Base-by-base conservation (phyloP, 2,329 filamentous ascomycete genomes). In the Alternaria sp. region DNA sequence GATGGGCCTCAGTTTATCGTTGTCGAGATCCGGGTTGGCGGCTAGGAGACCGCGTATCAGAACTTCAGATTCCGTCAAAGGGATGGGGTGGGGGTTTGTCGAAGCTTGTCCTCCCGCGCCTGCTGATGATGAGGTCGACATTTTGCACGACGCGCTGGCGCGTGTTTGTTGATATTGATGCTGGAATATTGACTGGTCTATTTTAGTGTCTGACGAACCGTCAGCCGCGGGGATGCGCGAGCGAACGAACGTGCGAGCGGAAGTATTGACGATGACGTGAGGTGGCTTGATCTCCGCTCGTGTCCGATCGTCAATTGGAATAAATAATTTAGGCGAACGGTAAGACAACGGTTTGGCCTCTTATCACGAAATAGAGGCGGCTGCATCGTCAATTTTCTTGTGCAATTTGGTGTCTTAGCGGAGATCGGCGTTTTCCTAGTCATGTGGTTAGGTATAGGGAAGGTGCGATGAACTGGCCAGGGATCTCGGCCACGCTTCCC, bases 31-130 rank as follows among this genome's bases (percentile, higher is more conserved):
- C 23, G 74, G 72, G 50, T 75, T 70, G 21, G 66, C 66, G 50
- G 78, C 66, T 2, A 80, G 63, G 58, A 74, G 74, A 23, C 71
- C 68, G 51, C 66, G 70, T 51, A 75, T 70, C 51, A 75, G 59
- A 26, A 69, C 70, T 58, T 75, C 69, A n/a, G 74, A 76, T 49
- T 73, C 71, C 41, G 72, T 76, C 41, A 71, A 54, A 45, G 69
- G 68, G 17, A 66, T 68, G 26, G 69, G 65, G 42, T 71, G 63
- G 36, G 65, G 69, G 45, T 65, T 62, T 44, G 54, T 45, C 26
- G 54, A 28, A 28, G 48, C 26, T 10, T 23, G 37, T 40, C 37
- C 37, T 56, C 29, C 45, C 41, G 51, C 51, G 33, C 31, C 56
- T 36, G 56, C 26, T 39, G 56, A 24, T 40, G 56, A 31, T 45